Base-by-base conservation (phyloP, 1,284 basidiomycete genomes). In the Fomitopsis palustris region DNA sequence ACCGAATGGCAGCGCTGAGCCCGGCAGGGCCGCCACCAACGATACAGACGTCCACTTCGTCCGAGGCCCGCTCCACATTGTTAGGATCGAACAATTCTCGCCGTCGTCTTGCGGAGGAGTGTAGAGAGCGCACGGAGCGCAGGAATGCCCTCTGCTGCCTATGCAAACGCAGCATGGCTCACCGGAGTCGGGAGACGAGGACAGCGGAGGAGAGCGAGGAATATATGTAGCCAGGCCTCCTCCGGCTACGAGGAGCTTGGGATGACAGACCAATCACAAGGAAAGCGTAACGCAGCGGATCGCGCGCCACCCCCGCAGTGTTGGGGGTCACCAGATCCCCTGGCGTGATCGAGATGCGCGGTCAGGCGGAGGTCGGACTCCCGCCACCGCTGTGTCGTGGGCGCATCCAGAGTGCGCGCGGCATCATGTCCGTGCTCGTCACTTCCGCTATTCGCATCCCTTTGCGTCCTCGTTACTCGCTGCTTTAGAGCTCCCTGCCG, bases 21-120 rank as follows among this genome's bases (percentile, higher is more conserved):
- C 97, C 96, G 0, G 96, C 95, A 2, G 96, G 96, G 1, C 96
- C 97, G 16, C 85, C 96, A 25, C 96, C 96, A 63, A 98, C 95
- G 68, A 99, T 98, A 73, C 95, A 95, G 37, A 98, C 95, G 68
- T 99, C 96, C 53, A 95, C 95, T 63, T 96, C 88, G 69, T 96
- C 95, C 57, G 87, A 83, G 25, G 85, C 85, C 12, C 95, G 84
- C 65, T 96, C 91, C 29, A 94, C 80, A 47, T 68, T 70, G 33
- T 65, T 67, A 4, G 80, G 78, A 62, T 84, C 77, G 68, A 84
- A 83, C 8, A 64, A 66, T 42, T 79, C 77, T 55, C 81, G 67
- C 37, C 65, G 61, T 16, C 69, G 63, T 21, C 56, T 42, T 0
- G 70, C 21, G 3, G 76, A 75, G 16, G 65, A 58, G 59, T 79